Base-by-base conservation (phyloP, 768 basidiomycete genomes). In the Leucocoprinus sp. region DNA sequence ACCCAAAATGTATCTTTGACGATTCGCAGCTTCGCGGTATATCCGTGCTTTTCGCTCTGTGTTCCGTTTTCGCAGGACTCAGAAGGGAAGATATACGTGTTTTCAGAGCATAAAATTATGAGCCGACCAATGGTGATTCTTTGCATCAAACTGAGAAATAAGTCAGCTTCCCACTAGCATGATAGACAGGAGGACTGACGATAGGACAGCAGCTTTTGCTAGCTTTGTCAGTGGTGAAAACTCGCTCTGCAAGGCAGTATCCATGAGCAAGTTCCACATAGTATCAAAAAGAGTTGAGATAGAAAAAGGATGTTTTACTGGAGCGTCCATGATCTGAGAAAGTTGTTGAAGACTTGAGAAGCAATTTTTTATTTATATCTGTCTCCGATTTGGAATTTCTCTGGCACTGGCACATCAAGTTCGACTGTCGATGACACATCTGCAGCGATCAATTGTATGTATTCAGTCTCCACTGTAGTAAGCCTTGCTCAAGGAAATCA, bases 1-100 rank as follows among this genome's bases (percentile, higher is more conserved):
- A 79, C 60, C 78, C 79, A 81, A 55, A 82, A 81, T 8, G 64
- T 59, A 50, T 78, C 72, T 49, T 67, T 71, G 2, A 67, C 52
- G 31, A 80, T 72, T 19, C 69, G 61, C 17, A 78, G 51, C 54
- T 74, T 71, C 7, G 71, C 73, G n/a, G n/a, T n/a, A n/a, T n/a
- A n/a, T 5, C 56, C 55, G 0, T 54, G 51, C 2, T 51, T 33
- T n/a, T 52, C 49, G 21, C 59, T 52, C 33, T 52, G 22, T 24
- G 44, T 47, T 24, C 48, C 45, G 33, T 49, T 45, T 23, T 55
- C 40, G 24, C 57, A 8, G 19, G 15, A 3, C 14, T 29, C 45
- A 12, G 59, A 43, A 1, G 72, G 73, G 49, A 76, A 76, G 12
- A 56, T 54, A 51, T 75, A 75, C 31, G 71, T 68, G 36, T 67